Conservation (phyloP, 2,329 filamentous ascomycete genomes). For the Bipolaris gigantea region DNA sequence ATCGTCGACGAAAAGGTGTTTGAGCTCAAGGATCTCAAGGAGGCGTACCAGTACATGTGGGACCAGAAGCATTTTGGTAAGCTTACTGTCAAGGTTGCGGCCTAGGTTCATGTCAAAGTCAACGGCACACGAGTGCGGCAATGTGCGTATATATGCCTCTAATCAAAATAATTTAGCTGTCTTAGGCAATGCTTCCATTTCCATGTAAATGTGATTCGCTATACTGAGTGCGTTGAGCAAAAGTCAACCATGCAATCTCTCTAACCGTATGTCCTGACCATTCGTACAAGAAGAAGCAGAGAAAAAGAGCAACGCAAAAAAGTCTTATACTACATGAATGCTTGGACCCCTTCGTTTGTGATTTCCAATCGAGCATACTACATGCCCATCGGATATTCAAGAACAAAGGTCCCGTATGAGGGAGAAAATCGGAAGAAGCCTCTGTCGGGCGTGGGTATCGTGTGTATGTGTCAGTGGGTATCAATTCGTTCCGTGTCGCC, state of each 20-base stretch:
- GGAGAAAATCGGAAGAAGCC: constrained; percentile 7
- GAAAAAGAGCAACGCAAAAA: neutral
- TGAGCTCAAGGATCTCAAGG: constrained; percentile 54
- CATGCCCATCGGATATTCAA: constrained; percentile 1
- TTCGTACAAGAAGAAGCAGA: neutral
- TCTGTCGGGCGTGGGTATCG: constrained; percentile 11
- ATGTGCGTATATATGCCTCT: too few relatives aligned
- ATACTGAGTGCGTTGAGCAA: too few relatives aligned
- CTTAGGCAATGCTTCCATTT: too few relatives aligned
- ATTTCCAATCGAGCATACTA: neutral
- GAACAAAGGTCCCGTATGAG: neutral
- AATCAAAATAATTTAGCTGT: too few relatives aligned
- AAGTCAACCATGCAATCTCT: neutral
- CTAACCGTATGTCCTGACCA: neutral
- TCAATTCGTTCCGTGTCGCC: constrained; percentile 15
- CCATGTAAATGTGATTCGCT: too few relatives aligned
- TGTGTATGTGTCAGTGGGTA: constrained; percentile 12
- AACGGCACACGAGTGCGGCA: too few relatives aligned
- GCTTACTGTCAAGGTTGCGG: constrained; percentile 38
- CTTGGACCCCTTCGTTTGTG: neutral
- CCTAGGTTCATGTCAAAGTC: constrained; percentile 1
- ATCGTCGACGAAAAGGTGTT: constrained; percentile 62
- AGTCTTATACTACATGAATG: neutral
- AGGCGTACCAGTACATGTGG: constrained; percentile 55
- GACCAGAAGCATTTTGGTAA: constrained; percentile 52